Evolutionary conservation across 768 basidiomycete genomes (phyloP).

Genomic region (Naganishia randhawae): DNA sequence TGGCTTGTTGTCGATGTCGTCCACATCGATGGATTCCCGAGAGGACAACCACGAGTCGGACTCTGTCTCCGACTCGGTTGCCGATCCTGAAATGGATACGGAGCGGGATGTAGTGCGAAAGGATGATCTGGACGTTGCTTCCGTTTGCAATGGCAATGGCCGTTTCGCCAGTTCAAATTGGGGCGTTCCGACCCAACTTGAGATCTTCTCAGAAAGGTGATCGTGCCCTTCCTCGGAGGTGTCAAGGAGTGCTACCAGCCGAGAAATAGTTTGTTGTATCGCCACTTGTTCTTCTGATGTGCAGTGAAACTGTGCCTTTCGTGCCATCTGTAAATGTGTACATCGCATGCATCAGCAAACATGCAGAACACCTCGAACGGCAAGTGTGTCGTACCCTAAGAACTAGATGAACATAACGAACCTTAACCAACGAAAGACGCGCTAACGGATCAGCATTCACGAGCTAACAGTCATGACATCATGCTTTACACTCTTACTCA

Average conservation of each 20-base stretch:
- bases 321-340: not conserved
- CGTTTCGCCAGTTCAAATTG: not conserved
- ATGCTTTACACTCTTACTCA: not conserved
- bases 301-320: not conserved
- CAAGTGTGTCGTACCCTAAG: not conserved
- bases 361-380: not conserved
- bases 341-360: not conserved
- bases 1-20: not conserved
- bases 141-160: not conserved
- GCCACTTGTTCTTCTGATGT: not conserved
- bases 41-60: conserved; percentile 12
- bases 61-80: not conserved
- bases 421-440: not conserved
- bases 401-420: not conserved
- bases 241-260: not conserved
- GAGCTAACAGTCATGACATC: too few relatives aligned
- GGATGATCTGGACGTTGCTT: not conserved
- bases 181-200: not conserved
- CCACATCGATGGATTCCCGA: conserved; percentile 5
- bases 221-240: not conserved
- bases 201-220: not conserved
- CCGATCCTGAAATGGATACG: not conserved
- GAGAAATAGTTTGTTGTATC: not conserved
- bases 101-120: not conserved
- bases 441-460: not conserved